Evolutionary conservation across 2,329 filamentous ascomycete genomes (phyloP).

Genomic region (Pseudodiploospora longispora): DNA sequence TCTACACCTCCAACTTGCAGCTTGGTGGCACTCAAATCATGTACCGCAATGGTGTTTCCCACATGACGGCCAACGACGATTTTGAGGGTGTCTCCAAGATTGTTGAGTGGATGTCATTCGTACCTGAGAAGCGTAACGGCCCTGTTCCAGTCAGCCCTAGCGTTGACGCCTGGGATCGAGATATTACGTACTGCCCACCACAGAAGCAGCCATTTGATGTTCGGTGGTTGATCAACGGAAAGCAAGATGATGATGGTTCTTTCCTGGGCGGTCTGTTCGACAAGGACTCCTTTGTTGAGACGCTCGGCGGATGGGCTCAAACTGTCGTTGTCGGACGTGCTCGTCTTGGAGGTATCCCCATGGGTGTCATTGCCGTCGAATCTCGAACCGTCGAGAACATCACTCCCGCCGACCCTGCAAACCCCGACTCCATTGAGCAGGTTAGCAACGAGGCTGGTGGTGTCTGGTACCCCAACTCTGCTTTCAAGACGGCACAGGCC

Average conservation of each 20-base stretch:
- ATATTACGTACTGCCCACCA: slow-evolving; percentile 74
- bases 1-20: slow-evolving; percentile 98
- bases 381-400: slow-evolving; percentile 94
- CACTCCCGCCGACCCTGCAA: slow-evolving; percentile 91
- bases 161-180: slow-evolving; percentile 84
- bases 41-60: slow-evolving; percentile 99
- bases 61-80: slow-evolving; percentile 96
- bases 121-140: slow-evolving; percentile 89
- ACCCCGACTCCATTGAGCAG: slow-evolving; percentile 96
- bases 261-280: slow-evolving; percentile 93
- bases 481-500: slow-evolving; percentile 98
- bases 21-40: slow-evolving; percentile 99
- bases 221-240: slow-evolving; percentile 82
- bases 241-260: slow-evolving; percentile 60
- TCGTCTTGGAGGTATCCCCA: slow-evolving; percentile 90
- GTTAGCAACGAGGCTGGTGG: slow-evolving; percentile 91
- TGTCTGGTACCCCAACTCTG: slow-evolving; percentile 99
- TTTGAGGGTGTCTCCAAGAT: slow-evolving; percentile 98
- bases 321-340: slow-evolving; percentile 96
- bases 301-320: slow-evolving; percentile 92
- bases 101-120: slow-evolving; percentile 94
- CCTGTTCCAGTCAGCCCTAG: slow-evolving; percentile 88
- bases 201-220: slow-evolving; percentile 87
- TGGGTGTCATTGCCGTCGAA: slow-evolving; percentile 97
- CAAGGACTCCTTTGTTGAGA: slow-evolving; percentile 92